Conservation (phyloP, 805 yeast species). For the Limtongia smithiae region DNA sequence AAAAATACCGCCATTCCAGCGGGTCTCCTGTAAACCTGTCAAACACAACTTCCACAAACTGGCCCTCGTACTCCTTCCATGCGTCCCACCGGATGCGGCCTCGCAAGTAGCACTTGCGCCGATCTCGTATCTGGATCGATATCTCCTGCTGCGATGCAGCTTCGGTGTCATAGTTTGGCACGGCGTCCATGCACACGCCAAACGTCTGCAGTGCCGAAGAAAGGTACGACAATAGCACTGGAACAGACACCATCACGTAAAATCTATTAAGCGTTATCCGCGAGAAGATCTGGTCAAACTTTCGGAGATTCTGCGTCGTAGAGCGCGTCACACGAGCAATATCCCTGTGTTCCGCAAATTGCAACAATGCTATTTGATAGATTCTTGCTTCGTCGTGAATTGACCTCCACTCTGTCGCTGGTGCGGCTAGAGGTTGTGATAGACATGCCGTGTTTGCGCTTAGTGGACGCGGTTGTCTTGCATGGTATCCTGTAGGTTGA, state of each 20-base stretch:
- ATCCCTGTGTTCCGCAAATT: constrained; percentile 15
- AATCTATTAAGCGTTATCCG: constrained; percentile 51
- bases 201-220: constrained; percentile 44
- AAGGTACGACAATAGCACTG: constrained; percentile 43
- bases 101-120: constrained; percentile 27
- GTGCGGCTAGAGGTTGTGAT: constrained; percentile 8
- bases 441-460: constrained; percentile 16
- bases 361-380: constrained; percentile 9
- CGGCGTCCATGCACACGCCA: constrained; percentile 32
- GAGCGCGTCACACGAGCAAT: no score
- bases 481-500: constrained; percentile 16
- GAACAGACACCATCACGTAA: constrained; percentile 46
- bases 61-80: constrained; percentile 22
- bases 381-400: neutral
- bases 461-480: neutral
- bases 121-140: constrained; percentile 18
- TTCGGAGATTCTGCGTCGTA: constrained; percentile 29
- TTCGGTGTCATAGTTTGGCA: constrained; percentile 34
- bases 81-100: constrained; percentile 30
- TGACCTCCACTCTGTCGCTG: neutral
- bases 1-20: constrained; percentile 66
- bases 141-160: constrained; percentile 28
- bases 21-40: constrained; percentile 62
- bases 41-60: constrained; percentile 49
- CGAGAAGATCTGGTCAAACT: constrained; percentile 35